These are phyloP conservation scores for Xerocomus nothofagi DNA, from an alignment of 1,284 basidiomycete species.

Conservation along the genomic window DNA sequence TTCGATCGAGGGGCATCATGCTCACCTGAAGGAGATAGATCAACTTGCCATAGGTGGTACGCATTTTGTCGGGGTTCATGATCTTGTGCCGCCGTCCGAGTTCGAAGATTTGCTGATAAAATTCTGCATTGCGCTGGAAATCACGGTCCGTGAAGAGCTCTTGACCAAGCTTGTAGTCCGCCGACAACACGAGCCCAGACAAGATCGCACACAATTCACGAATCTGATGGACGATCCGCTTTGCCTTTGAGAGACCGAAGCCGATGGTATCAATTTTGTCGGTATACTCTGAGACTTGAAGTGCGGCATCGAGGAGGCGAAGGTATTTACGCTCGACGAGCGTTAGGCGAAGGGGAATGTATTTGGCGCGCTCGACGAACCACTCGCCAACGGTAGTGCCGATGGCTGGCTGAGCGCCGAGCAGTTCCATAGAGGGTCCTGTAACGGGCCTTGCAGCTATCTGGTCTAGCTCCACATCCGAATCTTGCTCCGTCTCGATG, in stretches of 20 bases:
- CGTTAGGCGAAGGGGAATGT: conserved; percentile 73
- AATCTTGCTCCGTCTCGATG: conserved; percentile 43
- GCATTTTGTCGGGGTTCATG: conserved; percentile 85
- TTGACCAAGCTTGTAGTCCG: conserved; percentile 83
- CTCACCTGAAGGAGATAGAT: conserved; percentile 77
- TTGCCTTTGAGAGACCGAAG: conserved; percentile 72
- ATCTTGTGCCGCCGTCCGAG: conserved; percentile 82
- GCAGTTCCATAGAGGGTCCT: conserved; percentile 39
- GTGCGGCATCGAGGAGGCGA: conserved; percentile 75
- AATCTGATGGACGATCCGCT: conserved; percentile 79
- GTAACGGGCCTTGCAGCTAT: conserved; percentile 27
- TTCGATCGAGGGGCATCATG: conserved; percentile 4
- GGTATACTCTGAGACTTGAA: conserved; percentile 80
- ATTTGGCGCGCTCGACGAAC: conserved; percentile 77
- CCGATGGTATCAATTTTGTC: conserved; percentile 81
- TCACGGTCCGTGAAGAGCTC: conserved; percentile 76
- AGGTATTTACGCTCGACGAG: conserved; percentile 75
- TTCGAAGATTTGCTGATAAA: conserved; percentile 76
- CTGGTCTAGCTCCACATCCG: conserved; percentile 49
- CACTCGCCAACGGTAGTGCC: conserved; percentile 70
- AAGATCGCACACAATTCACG: conserved; percentile 81
- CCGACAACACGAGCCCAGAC: conserved; percentile 73
- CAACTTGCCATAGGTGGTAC: conserved; percentile 82
- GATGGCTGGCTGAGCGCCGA: conserved; percentile 53
- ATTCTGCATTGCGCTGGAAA: conserved; percentile 71